Percentiles rank a stretch among this genome's conserved stretches.
Conservation (phyloP, 2,329 filamentous ascomycete genomes). For the Didymella pinodella region DNA sequence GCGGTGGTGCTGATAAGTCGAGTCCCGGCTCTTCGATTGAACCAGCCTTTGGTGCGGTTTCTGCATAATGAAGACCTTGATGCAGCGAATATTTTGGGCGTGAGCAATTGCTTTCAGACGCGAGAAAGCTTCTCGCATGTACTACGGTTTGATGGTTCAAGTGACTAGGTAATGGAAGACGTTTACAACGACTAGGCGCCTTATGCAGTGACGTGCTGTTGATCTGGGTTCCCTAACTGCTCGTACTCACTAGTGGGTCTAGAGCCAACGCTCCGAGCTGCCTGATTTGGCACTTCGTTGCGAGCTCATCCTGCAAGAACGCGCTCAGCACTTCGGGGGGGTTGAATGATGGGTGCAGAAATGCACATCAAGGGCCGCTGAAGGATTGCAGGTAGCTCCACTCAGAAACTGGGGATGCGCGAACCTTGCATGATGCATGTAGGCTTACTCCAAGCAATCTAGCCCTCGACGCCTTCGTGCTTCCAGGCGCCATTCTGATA, state of each 20-base stretch:
- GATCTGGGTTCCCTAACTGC: not conserved
- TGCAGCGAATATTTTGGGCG: not conserved
- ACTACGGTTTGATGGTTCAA: not conserved
- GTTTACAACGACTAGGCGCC: not conserved
- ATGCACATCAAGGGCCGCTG: not conserved
- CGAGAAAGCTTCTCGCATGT: not conserved
- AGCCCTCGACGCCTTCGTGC: constrained; percentile 25
- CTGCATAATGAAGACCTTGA: not conserved
- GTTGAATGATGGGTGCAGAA: not conserved
- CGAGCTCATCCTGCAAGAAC: not conserved
- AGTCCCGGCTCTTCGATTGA: not conserved
- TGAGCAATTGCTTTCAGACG: not conserved
- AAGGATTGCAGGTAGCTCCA: constrained; percentile 8
- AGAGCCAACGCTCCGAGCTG: not conserved
- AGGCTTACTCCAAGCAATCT: constrained; percentile 24
- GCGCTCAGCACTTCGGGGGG: not conserved
- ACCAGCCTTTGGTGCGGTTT: not conserved
- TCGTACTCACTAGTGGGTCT: not conserved
- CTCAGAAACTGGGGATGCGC: constrained; percentile 19
- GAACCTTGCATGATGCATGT: constrained; percentile 17
- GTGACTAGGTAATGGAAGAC: not conserved
- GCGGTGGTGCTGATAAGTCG: not conserved
- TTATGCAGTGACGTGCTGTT: not conserved
- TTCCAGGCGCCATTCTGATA: constrained; percentile 23
- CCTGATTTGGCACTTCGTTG: not conserved